Percentiles rank a stretch among this genome's conserved stretches.
Conservation (phyloP, 2,329 filamentous ascomycete genomes). For the Arachnomyces sp. region DNA sequence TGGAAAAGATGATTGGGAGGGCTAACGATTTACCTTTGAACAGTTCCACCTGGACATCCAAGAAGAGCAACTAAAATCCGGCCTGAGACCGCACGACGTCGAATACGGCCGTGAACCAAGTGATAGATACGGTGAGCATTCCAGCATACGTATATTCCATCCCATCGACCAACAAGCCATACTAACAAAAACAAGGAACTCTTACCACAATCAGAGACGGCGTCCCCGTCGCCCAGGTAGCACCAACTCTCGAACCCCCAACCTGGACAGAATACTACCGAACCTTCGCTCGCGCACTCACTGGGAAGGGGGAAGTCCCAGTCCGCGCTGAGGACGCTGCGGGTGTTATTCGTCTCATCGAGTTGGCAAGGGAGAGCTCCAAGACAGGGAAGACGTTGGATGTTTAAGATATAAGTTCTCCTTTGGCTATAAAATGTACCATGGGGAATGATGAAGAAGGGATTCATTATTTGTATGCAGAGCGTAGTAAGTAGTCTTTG, state of each 20-base stretch:
- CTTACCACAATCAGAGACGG: constrained; percentile 51
- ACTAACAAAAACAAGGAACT: constrained; percentile 17
- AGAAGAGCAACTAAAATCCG: constrained; percentile 63
- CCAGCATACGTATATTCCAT: background rate
- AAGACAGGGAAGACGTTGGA: constrained; percentile 41
- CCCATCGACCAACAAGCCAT: background rate
- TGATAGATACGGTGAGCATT: constrained; percentile 44
- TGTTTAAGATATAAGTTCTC: constrained; percentile 16
- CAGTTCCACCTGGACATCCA: constrained; percentile 59
- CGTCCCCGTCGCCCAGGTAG: constrained; percentile 41
- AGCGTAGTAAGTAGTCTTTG: constrained; percentile 1
- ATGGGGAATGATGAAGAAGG: constrained; percentile 2
- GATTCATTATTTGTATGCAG: background rate
- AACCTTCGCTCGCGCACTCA: constrained; percentile 44
- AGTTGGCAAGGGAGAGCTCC: constrained; percentile 48
- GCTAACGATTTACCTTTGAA: constrained; percentile 1
- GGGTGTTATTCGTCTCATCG: constrained; percentile 49
- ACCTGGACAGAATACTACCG: constrained; percentile 64
- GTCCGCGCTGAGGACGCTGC: constrained; percentile 47
- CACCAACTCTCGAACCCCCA: constrained; percentile 53
- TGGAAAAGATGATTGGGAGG: no score
- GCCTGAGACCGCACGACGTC: constrained; percentile 52
- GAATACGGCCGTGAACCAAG: constrained; percentile 58
- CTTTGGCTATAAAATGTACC: constrained; percentile 2
- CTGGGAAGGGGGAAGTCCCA: constrained; percentile 45